A percentile compares a stretch with the other conserved stretches of the same genome.
These are phyloP conservation scores for Terana coerulea DNA, from an alignment of 768 basidiomycete genomes.

Conservation along the genomic window DNA sequence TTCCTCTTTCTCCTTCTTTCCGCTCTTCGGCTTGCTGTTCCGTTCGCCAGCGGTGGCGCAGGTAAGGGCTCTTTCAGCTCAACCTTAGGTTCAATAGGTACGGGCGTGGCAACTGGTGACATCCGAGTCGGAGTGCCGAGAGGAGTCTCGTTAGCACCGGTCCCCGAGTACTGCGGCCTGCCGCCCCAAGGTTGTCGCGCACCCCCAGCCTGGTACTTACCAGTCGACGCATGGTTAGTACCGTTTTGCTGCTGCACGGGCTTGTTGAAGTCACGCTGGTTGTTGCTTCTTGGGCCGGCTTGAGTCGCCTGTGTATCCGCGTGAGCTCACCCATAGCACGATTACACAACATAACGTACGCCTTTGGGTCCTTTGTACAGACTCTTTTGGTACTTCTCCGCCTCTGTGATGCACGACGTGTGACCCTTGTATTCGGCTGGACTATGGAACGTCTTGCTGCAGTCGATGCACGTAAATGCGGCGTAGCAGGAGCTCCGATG, in stretches of 20 bases:
- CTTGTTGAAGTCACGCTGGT: slow-evolving; percentile 1
- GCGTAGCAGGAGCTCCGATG: slow-evolving; percentile 60
- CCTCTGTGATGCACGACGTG: slow-evolving; percentile 84
- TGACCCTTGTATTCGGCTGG: slow-evolving; percentile 79
- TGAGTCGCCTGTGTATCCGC: slow-evolving; percentile 7
- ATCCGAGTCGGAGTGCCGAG: slow-evolving; percentile 59
- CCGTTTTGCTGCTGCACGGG: slow-evolving; percentile 9
- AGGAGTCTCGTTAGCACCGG: slow-evolving; percentile 71
- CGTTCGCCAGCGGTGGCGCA: slow-evolving; percentile 1
- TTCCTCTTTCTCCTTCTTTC: slow-evolving; percentile 21
- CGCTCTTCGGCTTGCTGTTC: slow-evolving; percentile 4
- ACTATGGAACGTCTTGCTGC: slow-evolving; percentile 75
- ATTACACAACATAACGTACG: slow-evolving; percentile 26
- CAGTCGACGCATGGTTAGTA: slow-evolving; percentile 9
- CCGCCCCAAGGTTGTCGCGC: slow-evolving; percentile 13
- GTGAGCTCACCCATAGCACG: background rate
- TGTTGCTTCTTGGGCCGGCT: slow-evolving; percentile 2
- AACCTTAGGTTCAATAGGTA: slow-evolving; percentile 6
- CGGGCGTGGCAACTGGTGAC: slow-evolving; percentile 36
- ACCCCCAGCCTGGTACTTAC: slow-evolving; percentile 24
- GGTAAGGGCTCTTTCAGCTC: slow-evolving; percentile 10
- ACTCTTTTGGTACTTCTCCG: slow-evolving; percentile 88
- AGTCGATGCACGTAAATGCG: slow-evolving; percentile 84
- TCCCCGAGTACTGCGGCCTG: slow-evolving; percentile 24
- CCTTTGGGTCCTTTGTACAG: slow-evolving; percentile 78